Evolutionary conservation across 2,329 filamentous ascomycete genomes (phyloP).

Genomic region (Zelopaecilomyces penicillatus): DNA sequence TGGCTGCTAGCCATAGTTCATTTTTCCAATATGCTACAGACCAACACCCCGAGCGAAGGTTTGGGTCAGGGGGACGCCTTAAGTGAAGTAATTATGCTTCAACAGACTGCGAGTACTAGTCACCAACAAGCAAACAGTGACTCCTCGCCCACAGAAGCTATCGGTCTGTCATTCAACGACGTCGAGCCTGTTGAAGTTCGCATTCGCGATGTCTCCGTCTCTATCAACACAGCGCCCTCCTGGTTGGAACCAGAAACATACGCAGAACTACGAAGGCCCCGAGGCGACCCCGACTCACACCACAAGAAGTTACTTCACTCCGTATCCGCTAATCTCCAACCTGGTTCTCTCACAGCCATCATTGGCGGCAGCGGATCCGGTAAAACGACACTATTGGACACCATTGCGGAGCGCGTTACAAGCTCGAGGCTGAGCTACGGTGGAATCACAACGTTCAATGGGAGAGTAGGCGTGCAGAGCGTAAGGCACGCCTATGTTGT

Average conservation of each 20-base stretch:
- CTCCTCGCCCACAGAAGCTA: background rate
- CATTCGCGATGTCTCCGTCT: conserved; percentile 45
- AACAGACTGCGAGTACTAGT: too few species aligned
- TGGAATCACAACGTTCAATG: conserved; percentile 56
- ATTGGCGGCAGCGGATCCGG: conserved; percentile 67
- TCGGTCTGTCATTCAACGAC: conserved; percentile 36
- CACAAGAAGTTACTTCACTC: conserved; percentile 51
- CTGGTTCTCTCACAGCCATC: conserved; percentile 64
- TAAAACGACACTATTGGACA: conserved; percentile 64
- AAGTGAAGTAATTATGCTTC: too few species aligned
- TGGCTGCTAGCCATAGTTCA: too few species aligned
- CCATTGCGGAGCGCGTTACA: conserved; percentile 61
- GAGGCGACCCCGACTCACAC: conserved; percentile 26
- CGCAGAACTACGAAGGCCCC: conserved; percentile 28
- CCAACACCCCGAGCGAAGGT: too few species aligned
- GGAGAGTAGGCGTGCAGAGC: conserved; percentile 39
- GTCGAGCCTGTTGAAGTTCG: conserved; percentile 48
- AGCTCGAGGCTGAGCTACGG: conserved; percentile 41
- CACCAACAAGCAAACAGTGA: too few species aligned
- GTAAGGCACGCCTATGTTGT: conserved; percentile 63
- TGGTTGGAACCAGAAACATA: conserved; percentile 41
- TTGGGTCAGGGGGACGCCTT: too few species aligned
- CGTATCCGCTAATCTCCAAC: conserved; percentile 54
- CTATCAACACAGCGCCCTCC: conserved; percentile 50
- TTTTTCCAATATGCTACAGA: too few species aligned